Base-by-base conservation (phyloP, 2,329 filamentous ascomycete species). In the Aspergillus brunneoviolaceus region DNA sequence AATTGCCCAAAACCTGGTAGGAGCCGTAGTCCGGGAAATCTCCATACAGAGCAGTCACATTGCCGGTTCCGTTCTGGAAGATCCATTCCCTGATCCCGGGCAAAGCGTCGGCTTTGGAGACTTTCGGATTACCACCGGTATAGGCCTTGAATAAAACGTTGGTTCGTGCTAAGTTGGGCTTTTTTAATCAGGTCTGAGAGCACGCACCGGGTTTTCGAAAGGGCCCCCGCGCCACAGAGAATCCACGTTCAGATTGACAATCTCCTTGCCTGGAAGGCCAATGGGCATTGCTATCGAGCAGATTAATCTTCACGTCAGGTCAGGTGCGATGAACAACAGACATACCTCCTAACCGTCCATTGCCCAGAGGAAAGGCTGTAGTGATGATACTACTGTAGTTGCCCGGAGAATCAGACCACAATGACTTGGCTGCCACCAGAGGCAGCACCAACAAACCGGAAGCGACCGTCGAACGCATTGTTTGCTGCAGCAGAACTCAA, bases 211-310 rank as follows among this genome's bases (percentile, higher is more conserved):
- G n/a, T 53, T 60, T 47, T 69, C 65, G 50, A 70, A 70, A 1
- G 68, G 68, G 1, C 70, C 70, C 7, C 70, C 70, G 7, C 59
- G 60, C 69, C 69, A 72, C 11, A 72, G 61, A 12, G 63, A 67
- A 55, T 72, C 70, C 48, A 69, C 54, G 29, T 71, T 71, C 12
- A 70, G 45, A 49, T 67, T 67, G 23, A 68, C 45, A 10, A 58
- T 59, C 23, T 66, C 65, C 11, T 53, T 52, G 19, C 51, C 61
- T n/a, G 55, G 50, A 2, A 59, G 10, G 2, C 66, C 67, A 2
- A 65, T 57, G 5, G 65, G 61, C 58, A 69, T 69, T 2, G 61
- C 67, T 67, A 23, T 51, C 39, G 19, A 16, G 9, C 6, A 9
- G 19, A 16, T 55, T n/a, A 55, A 27, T 11, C 16, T 31, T 29